Evolutionary conservation across 1,284 basidiomycete genomes (phyloP).

Genomic region (Vanrija sp.): DNA sequence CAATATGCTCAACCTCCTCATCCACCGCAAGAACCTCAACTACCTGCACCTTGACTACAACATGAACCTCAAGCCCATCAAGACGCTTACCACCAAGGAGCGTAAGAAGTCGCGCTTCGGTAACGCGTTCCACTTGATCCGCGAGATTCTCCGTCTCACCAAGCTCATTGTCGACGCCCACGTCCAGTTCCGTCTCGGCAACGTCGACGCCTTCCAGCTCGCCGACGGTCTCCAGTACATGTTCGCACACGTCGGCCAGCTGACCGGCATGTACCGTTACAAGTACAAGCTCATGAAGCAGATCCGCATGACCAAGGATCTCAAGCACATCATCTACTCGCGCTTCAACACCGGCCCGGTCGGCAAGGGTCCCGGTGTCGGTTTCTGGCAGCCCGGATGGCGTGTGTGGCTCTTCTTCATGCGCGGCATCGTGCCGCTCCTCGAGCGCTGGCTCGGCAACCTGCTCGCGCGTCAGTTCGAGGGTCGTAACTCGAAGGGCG

Average conservation of each 20-base stretch:
- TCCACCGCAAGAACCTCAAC: constrained; percentile 99
- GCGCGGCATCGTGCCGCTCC: constrained; percentile 94
- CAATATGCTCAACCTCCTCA: constrained; percentile 98
- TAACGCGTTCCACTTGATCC: constrained; percentile 95
- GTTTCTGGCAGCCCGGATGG: constrained; percentile 99
- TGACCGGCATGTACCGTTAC: constrained; percentile 96
- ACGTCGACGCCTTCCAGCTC: constrained; percentile 98
- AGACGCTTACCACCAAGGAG: constrained; percentile 98
- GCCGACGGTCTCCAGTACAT: constrained; percentile 98
- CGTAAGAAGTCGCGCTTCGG: constrained; percentile 99
- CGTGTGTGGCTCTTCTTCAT: constrained; percentile 99
- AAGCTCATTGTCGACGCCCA: constrained; percentile 99
- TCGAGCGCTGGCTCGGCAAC: constrained; percentile 98
- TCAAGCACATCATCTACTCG: constrained; percentile 82
- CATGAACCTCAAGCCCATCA: constrained; percentile 75
- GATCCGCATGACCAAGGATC: constrained; percentile 98
- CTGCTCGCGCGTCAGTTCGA: constrained; percentile 97
- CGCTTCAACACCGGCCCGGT: constrained; percentile 97
- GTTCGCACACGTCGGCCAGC: constrained; percentile 93
- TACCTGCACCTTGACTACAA: constrained; percentile 61
- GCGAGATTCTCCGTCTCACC: constrained; percentile 93
- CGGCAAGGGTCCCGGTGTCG: constrained; percentile 97
- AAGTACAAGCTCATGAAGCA: constrained; percentile 99
- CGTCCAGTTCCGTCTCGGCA: constrained; percentile 97
- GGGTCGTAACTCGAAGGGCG: constrained; percentile 90